phyloP scores from a whole-genome alignment of 495 filamentous ascomycete species.

The Saxophila tyrrhenica region DNA sequence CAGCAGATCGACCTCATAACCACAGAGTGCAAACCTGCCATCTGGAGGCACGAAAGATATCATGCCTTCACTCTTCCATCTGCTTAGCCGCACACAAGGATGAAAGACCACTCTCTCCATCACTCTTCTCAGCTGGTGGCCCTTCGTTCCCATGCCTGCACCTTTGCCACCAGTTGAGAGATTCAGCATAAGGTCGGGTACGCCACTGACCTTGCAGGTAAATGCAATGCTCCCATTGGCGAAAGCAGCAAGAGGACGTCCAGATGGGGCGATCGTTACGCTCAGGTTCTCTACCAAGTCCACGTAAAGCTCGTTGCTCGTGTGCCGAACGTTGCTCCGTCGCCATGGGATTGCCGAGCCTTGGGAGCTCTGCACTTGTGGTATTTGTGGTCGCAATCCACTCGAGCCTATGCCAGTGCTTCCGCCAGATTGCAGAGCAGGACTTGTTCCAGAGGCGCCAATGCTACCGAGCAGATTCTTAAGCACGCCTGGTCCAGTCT shows the following conservation, averaged over 20 bases:
- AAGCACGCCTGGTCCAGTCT: slow-evolving; percentile 70
- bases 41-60: slow-evolving; percentile 93
- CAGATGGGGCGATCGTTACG: slow-evolving; percentile 81
- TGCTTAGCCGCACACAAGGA: slow-evolving; percentile 75
- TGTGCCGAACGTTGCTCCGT: slow-evolving; percentile 83
- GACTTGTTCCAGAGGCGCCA: slow-evolving; percentile 57
- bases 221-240: slow-evolving; percentile 90
- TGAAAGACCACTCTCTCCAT: slow-evolving; percentile 79
- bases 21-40: slow-evolving; percentile 85
- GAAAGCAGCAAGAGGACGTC: slow-evolving; percentile 71
- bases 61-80: slow-evolving; percentile 84
- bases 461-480: slow-evolving; percentile 85
- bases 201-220: slow-evolving; percentile 85
- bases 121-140: slow-evolving; percentile 11
- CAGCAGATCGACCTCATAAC: slow-evolving; percentile 88
- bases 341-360: slow-evolving; percentile 69
- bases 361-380: slow-evolving; percentile 3
- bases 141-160: slow-evolving; percentile 46
- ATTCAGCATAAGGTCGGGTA: slow-evolving; percentile 77
- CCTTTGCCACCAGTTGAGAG: slow-evolving; percentile 52
- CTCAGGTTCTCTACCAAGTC: slow-evolving; percentile 85
- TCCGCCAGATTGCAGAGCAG: slow-evolving; percentile 5
- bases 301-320: slow-evolving; percentile 93
- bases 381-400: slow-evolving; percentile 13
- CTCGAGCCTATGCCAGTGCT: slow-evolving; percentile 19